Base-by-base conservation (phyloP, 2,329 filamentous ascomycete genomes). In the Pezicula rhizophila region DNA sequence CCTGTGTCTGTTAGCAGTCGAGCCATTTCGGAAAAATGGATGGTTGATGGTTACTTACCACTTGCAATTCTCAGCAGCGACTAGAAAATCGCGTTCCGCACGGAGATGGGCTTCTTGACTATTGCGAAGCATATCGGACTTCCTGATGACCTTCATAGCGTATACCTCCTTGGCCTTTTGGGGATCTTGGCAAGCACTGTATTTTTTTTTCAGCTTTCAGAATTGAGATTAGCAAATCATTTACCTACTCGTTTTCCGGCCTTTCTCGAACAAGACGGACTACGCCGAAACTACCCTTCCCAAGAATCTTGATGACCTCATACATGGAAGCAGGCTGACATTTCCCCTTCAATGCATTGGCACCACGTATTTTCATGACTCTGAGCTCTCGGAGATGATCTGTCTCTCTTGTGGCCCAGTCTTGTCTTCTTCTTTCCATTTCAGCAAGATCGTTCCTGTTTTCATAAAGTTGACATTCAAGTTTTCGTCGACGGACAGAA, bases 101-200 rank as follows among this genome's bases (percentile, higher is more conserved):
- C 89, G 82, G 17, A 99, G 68, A 68, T 97, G 93, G 0, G 89
- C 92, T 67, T 97, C 92, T 69, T 97, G 93, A 54, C 85, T 85
- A 52, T 89, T 93, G 11, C 84, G 82, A 48, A 97, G 76, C 91
- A 96, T 97, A 48, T 89, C 84, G 1, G 89, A 89, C 64, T 99
- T 99, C 50, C 87, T 83, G 57, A 97, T 97, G 28, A 96, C 87
- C 65, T 97, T 97, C 92, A 97, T 96, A 12, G 93, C 93, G 65
- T 85, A 97, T 0, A 96, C 82, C 49, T 86, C 77, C 45, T 75
- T 78, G 49, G 65, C 56, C 50, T 54, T 60, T 12, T 42, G 34
- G 11, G 18, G 34, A 48, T 39, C n/a, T 2, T 17, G 3, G 25
- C n/a, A 34, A 34, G 52, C 25, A 40, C 40, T 42, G 20, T 5